A percentile compares a stretch with the other conserved stretches of the same genome.
Evolutionary conservation across 176 grass and related monocot genomes (phyloP).

Genomic region (Oryza rufipogon): DNA sequence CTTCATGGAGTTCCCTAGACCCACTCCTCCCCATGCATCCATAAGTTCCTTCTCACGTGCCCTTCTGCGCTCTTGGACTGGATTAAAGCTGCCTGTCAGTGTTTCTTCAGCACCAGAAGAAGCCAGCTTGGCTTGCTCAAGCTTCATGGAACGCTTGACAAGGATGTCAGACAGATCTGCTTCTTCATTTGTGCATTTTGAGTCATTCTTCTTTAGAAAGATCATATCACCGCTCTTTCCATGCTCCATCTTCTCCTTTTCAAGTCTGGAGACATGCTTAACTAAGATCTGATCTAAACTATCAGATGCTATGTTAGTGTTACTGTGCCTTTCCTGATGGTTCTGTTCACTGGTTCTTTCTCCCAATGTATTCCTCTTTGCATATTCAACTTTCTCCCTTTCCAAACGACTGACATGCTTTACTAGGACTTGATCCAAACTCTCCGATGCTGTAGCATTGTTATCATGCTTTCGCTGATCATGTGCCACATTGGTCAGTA

Average conservation of each 20-base stretch:
- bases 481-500: slow-evolving; percentile 12
- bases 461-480: slow-evolving; percentile 27
- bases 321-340: slow-evolving; percentile 13
- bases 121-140: slow-evolving; percentile 60
- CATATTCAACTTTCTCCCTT: slow-evolving; percentile 52
- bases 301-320: slow-evolving; percentile 4
- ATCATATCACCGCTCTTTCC: slow-evolving; percentile 24
- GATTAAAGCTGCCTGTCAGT: slow-evolving; percentile 40
- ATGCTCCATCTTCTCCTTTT: slow-evolving; percentile 60
- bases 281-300: slow-evolving; percentile 71
- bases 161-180: slow-evolving; percentile 56
- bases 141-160: slow-evolving; percentile 54
- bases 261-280: slow-evolving; percentile 59
- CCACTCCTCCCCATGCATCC: slow-evolving; percentile 74
- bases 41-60: slow-evolving; percentile 76
- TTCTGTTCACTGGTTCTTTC: slow-evolving; percentile 8
- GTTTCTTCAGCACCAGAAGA: slow-evolving; percentile 42
- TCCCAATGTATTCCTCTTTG: slow-evolving; percentile 29
- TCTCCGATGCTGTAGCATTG: slow-evolving; percentile 14
- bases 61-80: slow-evolving; percentile 48
- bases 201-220: slow-evolving; percentile 29
- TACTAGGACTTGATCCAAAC: slow-evolving; percentile 69
- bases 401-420: slow-evolving; percentile 63
- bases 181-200: slow-evolving; percentile 12
- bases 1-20: slow-evolving; percentile 70